Evolutionary conservation across 176 grass and related monocot species (phyloP).

Genomic region (Rhynchospora breviuscula): DNA sequence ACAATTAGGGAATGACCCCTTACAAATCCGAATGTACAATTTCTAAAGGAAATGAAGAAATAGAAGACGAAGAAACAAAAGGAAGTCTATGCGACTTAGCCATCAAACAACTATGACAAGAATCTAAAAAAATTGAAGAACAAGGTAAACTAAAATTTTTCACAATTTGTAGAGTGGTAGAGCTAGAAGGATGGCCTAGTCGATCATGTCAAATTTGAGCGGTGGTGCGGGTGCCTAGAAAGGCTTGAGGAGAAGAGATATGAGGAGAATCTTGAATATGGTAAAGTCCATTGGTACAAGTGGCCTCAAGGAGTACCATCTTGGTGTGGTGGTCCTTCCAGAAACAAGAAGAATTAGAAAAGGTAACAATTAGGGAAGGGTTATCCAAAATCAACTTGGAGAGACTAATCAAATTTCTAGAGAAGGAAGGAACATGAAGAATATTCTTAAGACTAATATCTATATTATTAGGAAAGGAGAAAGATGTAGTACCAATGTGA

Average conservation of each 20-base stretch:
- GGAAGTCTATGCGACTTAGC: background rate
- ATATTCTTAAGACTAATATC: background rate
- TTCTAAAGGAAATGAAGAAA: background rate
- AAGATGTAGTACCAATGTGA: too few species aligned
- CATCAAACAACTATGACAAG: background rate
- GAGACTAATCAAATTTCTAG: background rate
- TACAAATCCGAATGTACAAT: background rate
- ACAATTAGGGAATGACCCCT: background rate
- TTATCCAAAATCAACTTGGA: background rate
- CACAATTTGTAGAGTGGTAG: background rate
- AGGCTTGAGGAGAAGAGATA: too few species aligned
- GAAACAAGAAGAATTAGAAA: background rate
- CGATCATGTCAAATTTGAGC: background rate
- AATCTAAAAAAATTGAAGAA: background rate
- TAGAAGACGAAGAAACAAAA: background rate
- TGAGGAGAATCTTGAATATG: background rate
- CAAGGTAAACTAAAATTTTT: background rate
- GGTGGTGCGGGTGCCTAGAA: background rate
- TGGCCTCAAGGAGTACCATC: background rate
- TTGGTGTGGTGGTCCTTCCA: background rate
- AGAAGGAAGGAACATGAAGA: background rate
- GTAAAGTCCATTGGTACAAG: background rate
- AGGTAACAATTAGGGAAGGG: background rate
- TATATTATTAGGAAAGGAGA: background rate
- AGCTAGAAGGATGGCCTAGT: background rate